A percentile compares a stretch with the other conserved stretches of the same genome.
These are phyloP conservation scores for Aphanoascus verrucosus DNA, from an alignment of 2,329 filamentous ascomycete genomes.

Conservation along the genomic window DNA sequence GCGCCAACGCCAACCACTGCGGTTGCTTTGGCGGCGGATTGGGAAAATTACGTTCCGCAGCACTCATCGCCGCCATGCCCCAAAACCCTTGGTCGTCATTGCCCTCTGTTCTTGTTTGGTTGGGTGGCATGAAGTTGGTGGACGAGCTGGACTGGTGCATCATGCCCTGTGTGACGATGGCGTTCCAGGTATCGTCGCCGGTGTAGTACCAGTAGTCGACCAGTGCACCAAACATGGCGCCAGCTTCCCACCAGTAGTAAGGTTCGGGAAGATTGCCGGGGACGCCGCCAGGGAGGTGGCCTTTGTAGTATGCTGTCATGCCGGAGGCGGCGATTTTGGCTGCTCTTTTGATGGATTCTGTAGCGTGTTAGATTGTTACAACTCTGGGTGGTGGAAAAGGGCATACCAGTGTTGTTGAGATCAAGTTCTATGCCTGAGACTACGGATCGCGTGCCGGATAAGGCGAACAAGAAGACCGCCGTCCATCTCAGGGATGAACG, in stretches of 20 bases:
- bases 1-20: conserved; percentile 61
- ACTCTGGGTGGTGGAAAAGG: neutral
- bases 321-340: conserved; percentile 25
- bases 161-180: conserved; percentile 51
- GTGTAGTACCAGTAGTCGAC: conserved; percentile 83
- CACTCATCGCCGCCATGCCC: conserved; percentile 30
- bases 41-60: conserved; percentile 29
- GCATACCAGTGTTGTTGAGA: conserved; percentile 13
- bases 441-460: neutral
- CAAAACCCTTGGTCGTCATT: conserved; percentile 38
- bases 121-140: conserved; percentile 59
- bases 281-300: conserved; percentile 23
- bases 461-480: neutral
- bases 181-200: conserved; percentile 60
- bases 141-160: conserved; percentile 57
- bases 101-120: conserved; percentile 22
- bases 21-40: conserved; percentile 38
- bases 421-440: conserved; percentile 12
- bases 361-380: neutral
- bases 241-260: conserved; percentile 32
- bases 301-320: conserved; percentile 28
- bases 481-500: conserved; percentile 3
- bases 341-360: conserved; percentile 27
- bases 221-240: conserved; percentile 41
- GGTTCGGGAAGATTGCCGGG: conserved; percentile 27